Evolutionary conservation across 176 grass and related monocot species (phyloP).

Genomic region (Hordeum vulgare): DNA sequence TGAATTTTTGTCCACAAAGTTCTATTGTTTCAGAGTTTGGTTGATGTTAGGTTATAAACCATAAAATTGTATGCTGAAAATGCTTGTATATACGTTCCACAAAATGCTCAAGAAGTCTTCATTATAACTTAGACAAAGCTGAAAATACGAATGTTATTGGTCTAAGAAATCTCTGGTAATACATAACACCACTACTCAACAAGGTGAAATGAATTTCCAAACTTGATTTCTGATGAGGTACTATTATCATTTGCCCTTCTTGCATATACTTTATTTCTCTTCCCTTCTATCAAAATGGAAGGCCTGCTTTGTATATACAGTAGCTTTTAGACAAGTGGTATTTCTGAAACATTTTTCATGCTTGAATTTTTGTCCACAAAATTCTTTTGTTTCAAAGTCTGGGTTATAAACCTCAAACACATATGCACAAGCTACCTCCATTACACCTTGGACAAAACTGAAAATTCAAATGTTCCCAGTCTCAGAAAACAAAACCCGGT

Average conservation of each 20-base stretch:
- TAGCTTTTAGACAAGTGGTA: not conserved
- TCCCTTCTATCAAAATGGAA: not conserved
- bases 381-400: not conserved
- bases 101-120: not conserved
- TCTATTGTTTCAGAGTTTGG: not conserved
- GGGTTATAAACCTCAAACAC: not conserved
- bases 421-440: not conserved
- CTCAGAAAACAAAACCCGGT: not conserved
- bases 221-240: not conserved
- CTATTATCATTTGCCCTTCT: not conserved
- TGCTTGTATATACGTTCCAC: too few relatives aligned
- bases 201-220: not conserved
- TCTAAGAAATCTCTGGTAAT: not conserved
- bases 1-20: not conserved
- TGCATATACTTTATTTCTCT: not conserved
- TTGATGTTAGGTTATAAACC: not conserved
- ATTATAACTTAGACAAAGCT: not conserved
- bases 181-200: not conserved
- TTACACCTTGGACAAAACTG: not conserved
- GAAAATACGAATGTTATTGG: not conserved
- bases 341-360: not conserved
- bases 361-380: not conserved
- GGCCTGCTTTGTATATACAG: too few relatives aligned
- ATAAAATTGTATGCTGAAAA: not conserved
- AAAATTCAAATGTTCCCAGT: not conserved